Base-by-base conservation (phyloP, 73 alveolate species). In the Paramecium caudatum region DNA sequence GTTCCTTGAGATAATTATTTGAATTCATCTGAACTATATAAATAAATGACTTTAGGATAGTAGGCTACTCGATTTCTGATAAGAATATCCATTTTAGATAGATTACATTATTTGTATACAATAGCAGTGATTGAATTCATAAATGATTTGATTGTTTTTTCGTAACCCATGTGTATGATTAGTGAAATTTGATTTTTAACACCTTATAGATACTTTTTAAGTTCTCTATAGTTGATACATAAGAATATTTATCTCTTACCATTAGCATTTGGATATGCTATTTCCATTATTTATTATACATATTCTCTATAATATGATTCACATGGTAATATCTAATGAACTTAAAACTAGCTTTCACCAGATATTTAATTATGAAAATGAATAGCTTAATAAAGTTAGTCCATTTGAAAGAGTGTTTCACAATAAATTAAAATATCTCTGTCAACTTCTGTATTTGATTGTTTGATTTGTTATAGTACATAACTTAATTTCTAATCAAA, bases 111-210 rank as follows among this genome's bases (percentile, higher is more conserved):
- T 74, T 74, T 74, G 17, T 74, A 74, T 23, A 43, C 68, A 16
- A 74, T 74, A 8, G 47, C 88, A 27, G 36, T 45, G 13, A 74
- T 74, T 36, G 16, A 41, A 15, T 36, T 27, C 0, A 41, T 7
- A 10, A 27, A 74, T 74, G 23, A 39, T 23, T 45, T 74, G 15
- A 74, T 47, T 39, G 62, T 45, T 19, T 41, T 74, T 23, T 41
- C 7, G 55, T 39, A 74, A 5, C 88, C 88, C 88, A 74, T 74
- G 21, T 74, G 68, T 2, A 74, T 74, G 47, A 74, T 74, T 19
- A 43, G 19, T 9, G 62, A 74, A 10, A 45, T 45, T 19, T 36
- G 16, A 3, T 19, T 10, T 74, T 74, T 3, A 3, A 12, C 15
- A 10, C 16, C 17, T 36, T 19, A 23, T 16, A 74, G 33, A 36